phyloP scores from a whole-genome alignment of 352 stramenopile genomes.

The Globisporangium takayamanum region DNA sequence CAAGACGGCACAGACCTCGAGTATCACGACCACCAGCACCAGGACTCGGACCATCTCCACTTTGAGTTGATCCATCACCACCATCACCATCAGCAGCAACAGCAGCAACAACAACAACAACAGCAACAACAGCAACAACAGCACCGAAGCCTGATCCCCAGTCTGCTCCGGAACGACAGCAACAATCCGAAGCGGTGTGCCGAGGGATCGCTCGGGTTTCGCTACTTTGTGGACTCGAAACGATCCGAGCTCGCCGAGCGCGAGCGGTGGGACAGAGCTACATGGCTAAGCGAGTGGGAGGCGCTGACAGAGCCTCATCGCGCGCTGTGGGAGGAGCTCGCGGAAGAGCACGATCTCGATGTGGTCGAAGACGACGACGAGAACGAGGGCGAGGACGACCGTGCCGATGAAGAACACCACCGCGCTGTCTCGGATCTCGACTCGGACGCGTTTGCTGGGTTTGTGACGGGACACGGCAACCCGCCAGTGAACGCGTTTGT shows the following conservation, averaged over 20 bases:
- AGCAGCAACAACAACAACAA: neutral
- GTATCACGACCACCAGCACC: neutral
- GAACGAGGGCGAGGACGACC: neutral
- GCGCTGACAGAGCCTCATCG: constrained; percentile 17
- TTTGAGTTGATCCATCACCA: constrained; percentile 7
- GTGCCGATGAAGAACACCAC: constrained; percentile 5
- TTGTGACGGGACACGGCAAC: constrained; percentile 13
- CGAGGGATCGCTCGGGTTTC: constrained; percentile 14
- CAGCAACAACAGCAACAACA: neutral
- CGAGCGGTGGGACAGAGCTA: too few relatives aligned
- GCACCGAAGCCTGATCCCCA: neutral
- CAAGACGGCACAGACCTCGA: constrained; percentile 7
- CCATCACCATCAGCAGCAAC: neutral
- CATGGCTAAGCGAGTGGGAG: too few relatives aligned
- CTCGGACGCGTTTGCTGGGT: constrained; percentile 11
- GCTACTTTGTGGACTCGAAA: constrained; percentile 24
- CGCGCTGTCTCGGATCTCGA: constrained; percentile 15
- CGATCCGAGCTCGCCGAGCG: constrained; percentile 13
- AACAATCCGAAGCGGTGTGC: neutral
- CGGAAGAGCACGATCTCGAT: constrained; percentile 10
- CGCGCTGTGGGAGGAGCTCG: constrained; percentile 26
- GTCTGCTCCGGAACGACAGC: neutral
- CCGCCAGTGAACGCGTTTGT: constrained; percentile 16
- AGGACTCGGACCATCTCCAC: constrained; percentile 3
- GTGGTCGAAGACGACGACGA: constrained; percentile 3